Base-by-base conservation (phyloP, 805 yeast species). In the Candida jianshihensis region DNA sequence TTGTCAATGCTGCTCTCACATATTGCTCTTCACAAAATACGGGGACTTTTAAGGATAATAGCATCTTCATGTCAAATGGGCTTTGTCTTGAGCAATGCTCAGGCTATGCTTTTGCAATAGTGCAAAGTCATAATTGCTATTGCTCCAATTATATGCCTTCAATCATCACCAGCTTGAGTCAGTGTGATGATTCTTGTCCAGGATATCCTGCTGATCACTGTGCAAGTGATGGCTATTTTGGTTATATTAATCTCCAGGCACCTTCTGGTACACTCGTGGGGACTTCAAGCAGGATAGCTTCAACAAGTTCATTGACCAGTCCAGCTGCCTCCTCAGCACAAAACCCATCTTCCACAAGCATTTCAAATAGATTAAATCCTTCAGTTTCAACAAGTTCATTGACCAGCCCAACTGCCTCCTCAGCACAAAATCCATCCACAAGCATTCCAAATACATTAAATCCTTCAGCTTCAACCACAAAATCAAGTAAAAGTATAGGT, bases 81-180 rank as follows among this genome's bases (percentile, higher is more conserved):
- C 48, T 48, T 12, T 71, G 76, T 42, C 48, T 54, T 7, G 61
- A 58, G 36, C 45, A 50, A 19, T 71, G 76, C 44, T n/a, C 31
- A 10, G 49, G 47, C 2, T 55, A 44, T 40, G 49, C 60, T 4
- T 63, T 65, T 25, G 73, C 66, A 11, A 60, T 69, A 21, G 56
- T 70, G 8, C 69, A 61, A 37, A 41, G 47, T 8, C 31, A 52
- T 19, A 28, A 54, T 32, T 71, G 76, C 40, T 70, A 68, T 61
- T 71, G 76, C 42, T 53, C 71, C 11, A 54, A 68, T 40, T 34
- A 49, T 15, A 48, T 62, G 10, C 74, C 75, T 1, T 53, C 35
- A 1, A 47, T 49, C 12, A 53, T 63, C 4, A 55, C 48, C 5
- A 40, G 43, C 22, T 16, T 46, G 19, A 29, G 48, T 16, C 37